Percentiles rank a stretch among this genome's conserved stretches.
phyloP scores from a whole-genome alignment of 495 filamentous ascomycete genomes.

The Lineolata rhizophorae region DNA sequence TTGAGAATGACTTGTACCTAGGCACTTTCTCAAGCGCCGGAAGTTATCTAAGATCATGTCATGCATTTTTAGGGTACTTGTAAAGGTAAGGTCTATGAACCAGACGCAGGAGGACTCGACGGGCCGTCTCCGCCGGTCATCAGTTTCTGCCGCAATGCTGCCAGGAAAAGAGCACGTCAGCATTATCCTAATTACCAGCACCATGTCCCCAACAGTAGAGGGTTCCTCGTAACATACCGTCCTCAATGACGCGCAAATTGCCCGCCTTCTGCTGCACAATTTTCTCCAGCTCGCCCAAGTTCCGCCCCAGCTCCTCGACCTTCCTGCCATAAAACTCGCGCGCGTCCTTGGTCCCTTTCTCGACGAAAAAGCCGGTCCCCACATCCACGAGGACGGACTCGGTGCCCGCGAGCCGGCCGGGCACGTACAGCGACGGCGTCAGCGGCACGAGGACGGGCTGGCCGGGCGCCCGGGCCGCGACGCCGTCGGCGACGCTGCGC shows the following conservation, averaged over 20 bases:
- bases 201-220: too few relatives aligned
- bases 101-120: too few relatives aligned
- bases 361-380: slow-evolving; percentile 89
- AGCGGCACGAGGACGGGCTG: slow-evolving; percentile 71
- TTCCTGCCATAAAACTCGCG: slow-evolving; percentile 69
- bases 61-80: too few relatives aligned
- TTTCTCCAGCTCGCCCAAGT: slow-evolving; percentile 66
- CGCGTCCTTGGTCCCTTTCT: slow-evolving; percentile 69
- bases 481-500: slow-evolving; percentile 27
- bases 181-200: too few relatives aligned
- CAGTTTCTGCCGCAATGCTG: too few relatives aligned
- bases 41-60: too few relatives aligned
- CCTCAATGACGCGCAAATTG: slow-evolving; percentile 71
- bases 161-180: too few relatives aligned
- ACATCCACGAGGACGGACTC: slow-evolving; percentile 83
- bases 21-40: too few relatives aligned
- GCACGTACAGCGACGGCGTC: slow-evolving; percentile 84
- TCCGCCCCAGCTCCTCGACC: slow-evolving; percentile 54
- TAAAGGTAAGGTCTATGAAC: too few relatives aligned
- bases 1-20: too few relatives aligned
- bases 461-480: slow-evolving; percentile 10
- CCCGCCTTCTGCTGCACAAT: slow-evolving; percentile 68
- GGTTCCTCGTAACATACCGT: too few relatives aligned
- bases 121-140: too few relatives aligned
- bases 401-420: slow-evolving; percentile 52